Conservation (phyloP, 768 basidiomycete genomes). For the Coprinellus micaceus region DNA sequence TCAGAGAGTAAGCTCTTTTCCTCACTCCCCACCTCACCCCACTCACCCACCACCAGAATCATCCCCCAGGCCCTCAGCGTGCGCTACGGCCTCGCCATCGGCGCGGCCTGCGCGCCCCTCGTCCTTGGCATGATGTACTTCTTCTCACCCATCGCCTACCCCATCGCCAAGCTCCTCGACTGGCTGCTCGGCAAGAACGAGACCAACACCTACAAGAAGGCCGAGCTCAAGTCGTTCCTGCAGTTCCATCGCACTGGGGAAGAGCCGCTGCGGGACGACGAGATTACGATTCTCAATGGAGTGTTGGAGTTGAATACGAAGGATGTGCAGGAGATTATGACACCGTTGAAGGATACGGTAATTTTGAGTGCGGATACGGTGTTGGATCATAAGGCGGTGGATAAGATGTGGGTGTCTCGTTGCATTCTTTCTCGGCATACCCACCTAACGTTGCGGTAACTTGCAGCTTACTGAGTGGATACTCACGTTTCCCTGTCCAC, state of each 20-base stretch:
- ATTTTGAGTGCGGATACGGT: slow-evolving; percentile 75
- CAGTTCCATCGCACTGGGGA: slow-evolving; percentile 76
- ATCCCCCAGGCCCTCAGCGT: slow-evolving; percentile 75
- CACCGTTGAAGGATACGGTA: slow-evolving; percentile 80
- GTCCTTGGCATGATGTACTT: slow-evolving; percentile 73
- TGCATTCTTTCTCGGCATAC: background rate
- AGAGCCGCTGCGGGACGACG: slow-evolving; percentile 76
- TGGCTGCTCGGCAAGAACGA: slow-evolving; percentile 72
- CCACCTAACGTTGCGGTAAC: background rate
- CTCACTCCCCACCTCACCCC: background rate
- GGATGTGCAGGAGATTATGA: slow-evolving; percentile 77
- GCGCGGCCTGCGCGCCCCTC: slow-evolving; percentile 72
- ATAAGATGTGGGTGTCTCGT: slow-evolving; percentile 51
- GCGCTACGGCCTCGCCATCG: slow-evolving; percentile 76
- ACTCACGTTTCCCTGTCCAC: slow-evolving; percentile 90
- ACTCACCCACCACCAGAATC: slow-evolving; percentile 28
- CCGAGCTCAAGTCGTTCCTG: slow-evolving; percentile 73
- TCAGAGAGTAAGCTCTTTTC: slow-evolving; percentile 62
- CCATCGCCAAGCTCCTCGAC: slow-evolving; percentile 81
- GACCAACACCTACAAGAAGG: slow-evolving; percentile 76
- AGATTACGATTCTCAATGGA: slow-evolving; percentile 77
- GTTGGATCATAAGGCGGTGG: slow-evolving; percentile 75
- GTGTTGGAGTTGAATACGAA: slow-evolving; percentile 77
- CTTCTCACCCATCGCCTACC: slow-evolving; percentile 75
- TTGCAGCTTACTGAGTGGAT: slow-evolving; percentile 70